Evolutionary conservation across 2,329 filamentous ascomycete genomes (phyloP), one percentile per base, ranked within the genome.

Genomic region (Stachybotrys chlorohalonatus): DNA sequence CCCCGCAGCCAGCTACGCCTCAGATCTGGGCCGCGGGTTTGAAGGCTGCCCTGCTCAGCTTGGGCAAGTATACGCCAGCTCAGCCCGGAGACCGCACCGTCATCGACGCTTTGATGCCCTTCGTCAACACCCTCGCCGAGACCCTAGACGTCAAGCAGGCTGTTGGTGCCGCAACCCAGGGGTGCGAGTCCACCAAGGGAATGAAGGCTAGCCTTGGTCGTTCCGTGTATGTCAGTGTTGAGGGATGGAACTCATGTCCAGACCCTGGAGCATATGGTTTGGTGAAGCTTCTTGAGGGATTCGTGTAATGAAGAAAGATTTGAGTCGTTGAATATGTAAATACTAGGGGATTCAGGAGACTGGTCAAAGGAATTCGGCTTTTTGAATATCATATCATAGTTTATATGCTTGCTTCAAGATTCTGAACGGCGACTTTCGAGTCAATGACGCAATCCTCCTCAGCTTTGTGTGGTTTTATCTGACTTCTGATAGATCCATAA

Each of bases 121-220:
- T 90, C 65, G 79, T 87, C 39, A 73, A 81, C 39, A 79, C 76
- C 0, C 70, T 90, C 7, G 70, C 69, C 5, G 71, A 75, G 55
- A 80, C 77, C 1, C 75, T 75, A 7, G 79, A 84, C 64, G 24
- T 62, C 4, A 42, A 16, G 11, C 52, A 51, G 31, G 57, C 87
- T 31, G 84, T 84, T 1, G 73, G 78, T 57, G 85, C 84, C 7
- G 84, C 86, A 5, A 75, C 77, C 56, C 72, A 81, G 55, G 87
- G 85, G 1, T 80, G 85, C 24, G 82, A 86, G 60, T 77, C 79
- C 6, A 91, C 87, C 30, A 89, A 85, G 70, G 81, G 80, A 30
- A 89, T 90, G 86, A 83, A 84, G 66, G 85, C 87, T 47, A 86
- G 81, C 63, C 69, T 91, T 48, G 87, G 87, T n/a, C 75, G 87